Evolutionary conservation across 352 stramenopile genomes (phyloP).

Genomic region (Phytophthora sp.): DNA sequence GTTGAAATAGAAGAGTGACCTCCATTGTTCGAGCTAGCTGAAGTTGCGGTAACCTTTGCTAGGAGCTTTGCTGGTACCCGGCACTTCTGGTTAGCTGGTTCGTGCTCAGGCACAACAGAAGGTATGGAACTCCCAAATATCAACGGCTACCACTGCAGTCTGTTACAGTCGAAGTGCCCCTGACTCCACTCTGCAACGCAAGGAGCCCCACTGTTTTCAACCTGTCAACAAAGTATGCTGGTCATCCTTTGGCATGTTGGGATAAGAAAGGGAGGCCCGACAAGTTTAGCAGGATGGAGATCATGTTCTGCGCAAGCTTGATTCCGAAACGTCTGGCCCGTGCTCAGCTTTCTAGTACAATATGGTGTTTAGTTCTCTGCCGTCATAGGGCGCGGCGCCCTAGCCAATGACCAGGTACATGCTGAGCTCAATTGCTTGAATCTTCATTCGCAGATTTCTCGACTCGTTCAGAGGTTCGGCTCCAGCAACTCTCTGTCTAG

Average conservation of each 20-base stretch:
- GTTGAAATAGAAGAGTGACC: too few species aligned
- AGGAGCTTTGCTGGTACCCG: too few species aligned
- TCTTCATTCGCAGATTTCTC: conserved; percentile 20
- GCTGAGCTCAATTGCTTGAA: background rate
- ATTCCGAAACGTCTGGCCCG: background rate
- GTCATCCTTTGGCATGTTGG: conserved; percentile 1
- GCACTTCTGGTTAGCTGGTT: too few species aligned
- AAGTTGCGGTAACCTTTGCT: too few species aligned
- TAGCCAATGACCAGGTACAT: background rate
- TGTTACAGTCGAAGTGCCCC: too few species aligned
- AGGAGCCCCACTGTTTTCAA: too few species aligned
- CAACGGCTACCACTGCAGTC: too few species aligned
- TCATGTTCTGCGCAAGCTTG: background rate
- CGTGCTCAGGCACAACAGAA: too few species aligned
- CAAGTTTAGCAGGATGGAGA: conserved; percentile 1
- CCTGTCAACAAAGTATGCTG: background rate
- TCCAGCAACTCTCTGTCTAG: background rate
- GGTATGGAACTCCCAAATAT: too few species aligned
- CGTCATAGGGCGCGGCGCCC: background rate
- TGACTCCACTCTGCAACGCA: too few species aligned
- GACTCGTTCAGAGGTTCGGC: conserved; percentile 10
- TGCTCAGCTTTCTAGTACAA: background rate
- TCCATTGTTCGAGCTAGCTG: too few species aligned
- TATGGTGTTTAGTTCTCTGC: conserved; percentile 1
- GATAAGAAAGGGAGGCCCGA: conserved; percentile 4